phyloP scores from a whole-genome alignment of 2,329 filamentous ascomycete genomes.

The Dactylonectria macrodidyma region DNA sequence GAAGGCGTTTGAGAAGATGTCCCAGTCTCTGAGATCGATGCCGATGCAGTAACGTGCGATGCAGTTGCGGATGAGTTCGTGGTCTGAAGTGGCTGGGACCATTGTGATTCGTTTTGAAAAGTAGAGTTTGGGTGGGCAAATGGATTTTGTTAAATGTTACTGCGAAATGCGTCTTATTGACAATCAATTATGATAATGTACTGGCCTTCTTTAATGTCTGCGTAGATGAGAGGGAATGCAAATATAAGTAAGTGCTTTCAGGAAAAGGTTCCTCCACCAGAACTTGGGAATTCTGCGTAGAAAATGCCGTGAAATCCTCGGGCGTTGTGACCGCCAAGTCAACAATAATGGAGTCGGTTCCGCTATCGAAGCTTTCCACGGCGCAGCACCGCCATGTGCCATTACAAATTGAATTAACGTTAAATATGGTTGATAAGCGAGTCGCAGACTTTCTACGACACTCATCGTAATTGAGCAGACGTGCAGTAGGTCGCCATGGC shows the following conservation, averaged over 20 bases:
- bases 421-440: not conserved
- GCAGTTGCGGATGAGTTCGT: constrained; percentile 20
- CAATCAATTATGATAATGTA: not conserved
- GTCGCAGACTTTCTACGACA: not conserved
- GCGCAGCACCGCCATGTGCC: not conserved
- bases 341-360: not conserved
- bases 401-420: not conserved
- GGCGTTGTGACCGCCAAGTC: not conserved
- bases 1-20: constrained; percentile 11
- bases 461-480: no score
- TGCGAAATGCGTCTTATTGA: not conserved
- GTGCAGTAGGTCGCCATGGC: no score
- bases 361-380: not conserved
- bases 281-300: not conserved
- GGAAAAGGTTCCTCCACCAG: not conserved
- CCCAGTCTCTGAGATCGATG: constrained; percentile 14
- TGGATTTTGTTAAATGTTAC: not conserved
- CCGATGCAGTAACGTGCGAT: constrained; percentile 14
- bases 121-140: not conserved
- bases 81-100: constrained; percentile 1
- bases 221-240: not conserved
- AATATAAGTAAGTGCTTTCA: not conserved
- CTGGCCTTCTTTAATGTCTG: not conserved
- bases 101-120: constrained; percentile 1
- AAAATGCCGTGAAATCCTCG: no score